A percentile compares a stretch with the other conserved stretches of the same genome.
These are phyloP conservation scores for Eucalyptus pauciflora DNA, from an alignment of 345 rosid genomes.

Conservation along the genomic window DNA sequence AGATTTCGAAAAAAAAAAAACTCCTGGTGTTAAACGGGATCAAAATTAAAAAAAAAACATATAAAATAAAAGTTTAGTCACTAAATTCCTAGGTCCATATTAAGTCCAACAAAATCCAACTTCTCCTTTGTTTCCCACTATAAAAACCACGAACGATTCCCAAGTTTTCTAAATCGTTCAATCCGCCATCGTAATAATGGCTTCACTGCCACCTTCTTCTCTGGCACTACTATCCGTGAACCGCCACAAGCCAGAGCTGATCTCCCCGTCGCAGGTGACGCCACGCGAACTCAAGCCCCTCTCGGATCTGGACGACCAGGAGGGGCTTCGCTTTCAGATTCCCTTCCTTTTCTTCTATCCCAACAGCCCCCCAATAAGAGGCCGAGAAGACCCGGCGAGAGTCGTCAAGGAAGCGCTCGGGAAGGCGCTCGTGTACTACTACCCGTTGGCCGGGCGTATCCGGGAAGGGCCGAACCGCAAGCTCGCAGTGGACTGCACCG, in stretches of 20 bases:
- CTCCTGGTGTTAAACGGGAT: neutral
- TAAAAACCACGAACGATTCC: neutral
- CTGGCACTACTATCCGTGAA: neutral
- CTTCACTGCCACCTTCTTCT: neutral
- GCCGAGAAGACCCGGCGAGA: neutral
- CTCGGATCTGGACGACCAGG: neutral
- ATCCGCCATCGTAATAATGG: neutral
- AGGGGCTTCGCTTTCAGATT: neutral
- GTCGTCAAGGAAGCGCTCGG: neutral
- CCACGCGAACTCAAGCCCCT: neutral
- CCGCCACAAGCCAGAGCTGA: neutral
- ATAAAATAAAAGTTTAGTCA: neutral
- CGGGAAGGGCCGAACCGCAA: neutral
- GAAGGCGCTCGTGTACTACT: neutral
- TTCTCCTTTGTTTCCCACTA: neutral
- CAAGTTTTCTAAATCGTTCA: neutral
- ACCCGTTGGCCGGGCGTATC: neutral
- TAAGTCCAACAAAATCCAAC: neutral
- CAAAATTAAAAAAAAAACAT: neutral
- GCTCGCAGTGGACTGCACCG: neutral
- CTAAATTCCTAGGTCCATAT: neutral
- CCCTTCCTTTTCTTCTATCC: neutral
- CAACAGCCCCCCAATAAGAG: neutral
- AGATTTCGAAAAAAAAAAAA: too few species aligned
- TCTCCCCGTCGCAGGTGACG: neutral